Evolutionary conservation across 192 early-diverging fungal genomes (phyloP), one percentile per base, ranked within the genome.

Genomic region (Pecoramyces ruminantium): DNA sequence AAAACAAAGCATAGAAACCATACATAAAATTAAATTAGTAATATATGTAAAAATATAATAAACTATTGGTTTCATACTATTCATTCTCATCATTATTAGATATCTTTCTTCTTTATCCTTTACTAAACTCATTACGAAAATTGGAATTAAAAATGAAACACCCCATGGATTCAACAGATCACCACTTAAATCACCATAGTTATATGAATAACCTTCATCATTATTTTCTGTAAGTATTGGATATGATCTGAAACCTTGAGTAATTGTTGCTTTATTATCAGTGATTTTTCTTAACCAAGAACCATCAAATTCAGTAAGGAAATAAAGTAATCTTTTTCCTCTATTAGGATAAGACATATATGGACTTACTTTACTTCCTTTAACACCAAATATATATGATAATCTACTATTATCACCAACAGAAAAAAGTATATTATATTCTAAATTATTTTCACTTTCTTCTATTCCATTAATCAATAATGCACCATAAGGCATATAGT

Each of bases 51-150:
- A 84, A 51, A 92, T 30, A 79, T 90, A 93, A 83, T 93, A 92
- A 12, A 86, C 83, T 80, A 84, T 83, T 38, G 84, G 81, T 78
- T 90, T 91, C 82, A 92, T 81, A 27, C 92, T 92, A 81, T 92
- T 93, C 90, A 93, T 92, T 81, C 83, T 82, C 92, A 93, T 93
- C 92, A 93, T 93, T 18, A 89, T 86, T 27, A 91, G 81, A 79
- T 92, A 89, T 29, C 90, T 82, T 18, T 88, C 88, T 79, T 94
- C 92, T 86, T 94, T 93, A 83, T 94, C 92, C 79, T 88, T 85
- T 79, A 93, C 91, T 34, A 94, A 82, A 30, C 83, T 89, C 34
- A 94, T 88, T 0, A 89, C 89, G 83, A 94, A 94, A 30, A 92
- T 92, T 38, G 38, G 38, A 12, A 94, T 81, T 82, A 94, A 78